Evolutionary conservation across 306 rosid species (phyloP).

Genomic region (Prosopis cineraria): DNA sequence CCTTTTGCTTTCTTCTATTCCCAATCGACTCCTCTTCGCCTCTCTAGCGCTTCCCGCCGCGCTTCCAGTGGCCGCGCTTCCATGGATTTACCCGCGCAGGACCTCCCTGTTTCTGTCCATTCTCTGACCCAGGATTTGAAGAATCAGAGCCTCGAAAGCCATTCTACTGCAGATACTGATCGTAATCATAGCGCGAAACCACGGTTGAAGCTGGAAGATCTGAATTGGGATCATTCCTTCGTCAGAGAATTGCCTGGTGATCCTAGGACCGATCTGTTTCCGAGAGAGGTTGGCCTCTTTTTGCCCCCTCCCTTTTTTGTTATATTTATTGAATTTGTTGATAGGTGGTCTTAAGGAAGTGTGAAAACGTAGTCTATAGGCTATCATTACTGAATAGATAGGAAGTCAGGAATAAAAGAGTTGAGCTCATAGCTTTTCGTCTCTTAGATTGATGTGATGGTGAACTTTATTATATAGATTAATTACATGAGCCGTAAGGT

Average conservation of each 20-base stretch:
- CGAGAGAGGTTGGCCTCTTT: constrained; percentile 61
- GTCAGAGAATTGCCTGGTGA: constrained; percentile 73
- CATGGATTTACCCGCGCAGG: constrained; percentile 63
- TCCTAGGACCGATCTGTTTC: constrained; percentile 69
- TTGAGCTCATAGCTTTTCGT: not conserved
- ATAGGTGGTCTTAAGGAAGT: not conserved
- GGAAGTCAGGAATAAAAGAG: constrained; percentile 11
- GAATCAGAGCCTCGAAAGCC: constrained; percentile 54
- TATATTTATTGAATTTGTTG: not conserved
- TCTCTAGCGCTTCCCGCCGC: constrained; percentile 41
- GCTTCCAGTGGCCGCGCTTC: constrained; percentile 32
- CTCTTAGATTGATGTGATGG: not conserved
- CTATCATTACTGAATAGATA: not conserved
- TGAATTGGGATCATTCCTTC: constrained; percentile 89
- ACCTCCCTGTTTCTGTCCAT: constrained; percentile 56
- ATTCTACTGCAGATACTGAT: not conserved
- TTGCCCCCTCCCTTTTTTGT: not conserved
- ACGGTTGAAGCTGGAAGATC: constrained; percentile 66
- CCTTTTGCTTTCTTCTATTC: constrained; percentile 19
- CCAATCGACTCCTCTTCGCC: not conserved
- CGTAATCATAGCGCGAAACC: not conserved
- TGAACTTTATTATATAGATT: not conserved
- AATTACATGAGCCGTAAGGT: not conserved
- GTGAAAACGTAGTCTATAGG: not conserved
- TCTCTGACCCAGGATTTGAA: constrained; percentile 64